Conservation (phyloP, 768 basidiomycete species). For the Scleroderma bovista region DNA sequence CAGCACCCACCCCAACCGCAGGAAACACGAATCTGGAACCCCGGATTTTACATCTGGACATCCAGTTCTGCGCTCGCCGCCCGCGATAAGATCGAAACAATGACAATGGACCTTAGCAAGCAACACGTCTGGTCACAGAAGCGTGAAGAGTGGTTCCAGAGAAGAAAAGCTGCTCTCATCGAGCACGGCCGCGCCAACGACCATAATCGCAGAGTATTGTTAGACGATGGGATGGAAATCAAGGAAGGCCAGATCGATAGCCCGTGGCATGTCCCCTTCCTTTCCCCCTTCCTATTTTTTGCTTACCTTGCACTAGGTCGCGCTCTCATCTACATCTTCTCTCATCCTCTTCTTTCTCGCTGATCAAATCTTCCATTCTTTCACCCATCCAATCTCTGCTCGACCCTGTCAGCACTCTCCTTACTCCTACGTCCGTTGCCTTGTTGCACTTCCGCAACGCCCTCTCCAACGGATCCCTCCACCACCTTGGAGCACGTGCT, state of each 20-base stretch:
- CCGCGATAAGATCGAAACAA: conserved; percentile 51
- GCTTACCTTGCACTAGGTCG: background rate
- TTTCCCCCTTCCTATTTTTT: no score
- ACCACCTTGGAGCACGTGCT: conserved; percentile 48
- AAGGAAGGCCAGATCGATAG: background rate
- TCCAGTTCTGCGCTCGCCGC: conserved; percentile 47
- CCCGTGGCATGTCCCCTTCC: background rate
- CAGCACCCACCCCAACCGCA: conserved; percentile 14
- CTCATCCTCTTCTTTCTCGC: background rate
- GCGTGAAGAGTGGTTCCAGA: background rate
- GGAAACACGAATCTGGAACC: conserved; percentile 59
- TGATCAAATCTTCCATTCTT: conserved; percentile 35
- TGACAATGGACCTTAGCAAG: conserved; percentile 50
- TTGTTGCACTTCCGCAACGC: conserved; percentile 49
- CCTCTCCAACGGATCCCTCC: conserved; percentile 52
- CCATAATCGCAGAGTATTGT: background rate
- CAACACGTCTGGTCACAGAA: background rate
- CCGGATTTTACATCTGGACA: conserved; percentile 74
- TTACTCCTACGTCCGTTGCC: conserved; percentile 51
- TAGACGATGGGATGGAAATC: background rate
- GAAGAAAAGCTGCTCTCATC: background rate
- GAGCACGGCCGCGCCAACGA: background rate
- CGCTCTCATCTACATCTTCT: background rate
- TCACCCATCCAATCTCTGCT: conserved; percentile 54
- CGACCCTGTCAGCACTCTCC: conserved; percentile 47